Evolutionary conservation across 108 stramenopile genomes (phyloP).

Genomic region (Ochromonas danica): DNA sequence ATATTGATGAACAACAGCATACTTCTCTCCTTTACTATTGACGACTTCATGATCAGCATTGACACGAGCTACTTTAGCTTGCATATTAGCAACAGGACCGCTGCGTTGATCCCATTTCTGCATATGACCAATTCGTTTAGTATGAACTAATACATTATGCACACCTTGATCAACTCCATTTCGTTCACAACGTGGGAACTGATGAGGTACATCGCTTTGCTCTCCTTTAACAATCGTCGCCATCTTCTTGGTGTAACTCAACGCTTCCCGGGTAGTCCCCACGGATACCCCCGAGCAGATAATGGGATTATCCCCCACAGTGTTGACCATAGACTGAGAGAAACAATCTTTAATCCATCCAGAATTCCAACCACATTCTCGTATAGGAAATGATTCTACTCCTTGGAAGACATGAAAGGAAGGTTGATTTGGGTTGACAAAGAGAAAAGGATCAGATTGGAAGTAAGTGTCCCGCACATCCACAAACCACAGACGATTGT

Average conservation of each 20-base stretch:
- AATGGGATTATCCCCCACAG: conserved; percentile 18
- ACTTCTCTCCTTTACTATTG: not conserved
- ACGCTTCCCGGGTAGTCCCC: not conserved
- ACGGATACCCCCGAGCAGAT: conserved; percentile 29
- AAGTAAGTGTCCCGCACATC: conserved; percentile 45
- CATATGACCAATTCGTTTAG: not conserved
- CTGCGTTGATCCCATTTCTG: not conserved
- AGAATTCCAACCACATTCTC: conserved; percentile 43
- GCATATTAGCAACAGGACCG: conserved; percentile 40
- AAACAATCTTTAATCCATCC: conserved; percentile 46
- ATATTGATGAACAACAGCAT: conserved; percentile 42
- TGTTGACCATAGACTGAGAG: not conserved
- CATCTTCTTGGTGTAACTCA: conserved; percentile 16
- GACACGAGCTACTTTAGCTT: conserved; percentile 32
- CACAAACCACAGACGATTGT: conserved; percentile 27
- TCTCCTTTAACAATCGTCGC: not conserved
- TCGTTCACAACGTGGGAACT: conserved; percentile 37
- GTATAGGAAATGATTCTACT: conserved; percentile 32
- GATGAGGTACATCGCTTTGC: not conserved
- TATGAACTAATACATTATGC: conserved; percentile 44
- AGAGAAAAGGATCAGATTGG: conserved; percentile 40
- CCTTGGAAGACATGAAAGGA: conserved; percentile 34
- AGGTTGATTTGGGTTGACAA: not conserved
- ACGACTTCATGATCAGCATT: not conserved
- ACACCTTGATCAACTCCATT: conserved; percentile 50